Conservation (phyloP, 805 yeast genomes). For the Wickerhamiella dianesei region DNA sequence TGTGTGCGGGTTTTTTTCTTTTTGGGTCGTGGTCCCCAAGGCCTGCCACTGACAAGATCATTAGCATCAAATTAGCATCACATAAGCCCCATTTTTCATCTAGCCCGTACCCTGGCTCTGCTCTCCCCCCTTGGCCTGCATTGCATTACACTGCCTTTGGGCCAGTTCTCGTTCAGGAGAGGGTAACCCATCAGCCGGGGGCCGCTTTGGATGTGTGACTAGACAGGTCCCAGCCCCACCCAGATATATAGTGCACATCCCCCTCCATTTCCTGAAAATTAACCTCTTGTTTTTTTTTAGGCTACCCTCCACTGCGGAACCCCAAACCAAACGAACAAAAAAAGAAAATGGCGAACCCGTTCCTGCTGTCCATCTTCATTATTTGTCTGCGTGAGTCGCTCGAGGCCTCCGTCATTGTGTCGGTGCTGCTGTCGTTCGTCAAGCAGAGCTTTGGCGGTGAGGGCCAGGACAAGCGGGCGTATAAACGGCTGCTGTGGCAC, state of each 20-base stretch:
- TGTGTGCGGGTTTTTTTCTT: too few relatives aligned
- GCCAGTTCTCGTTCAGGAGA: not conserved
- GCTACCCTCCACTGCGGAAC: too few relatives aligned
- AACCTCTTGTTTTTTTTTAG: too few relatives aligned
- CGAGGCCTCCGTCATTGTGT: conserved; percentile 84
- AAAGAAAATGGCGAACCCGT: conserved; percentile 44
- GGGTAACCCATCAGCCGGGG: not conserved
- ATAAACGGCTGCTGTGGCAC: conserved; percentile 54
- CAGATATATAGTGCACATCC: not conserved
- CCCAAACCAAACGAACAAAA: too few relatives aligned
- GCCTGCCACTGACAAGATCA: too few relatives aligned
- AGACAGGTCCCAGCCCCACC: not conserved
- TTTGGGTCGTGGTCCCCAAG: not conserved
- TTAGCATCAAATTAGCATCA: too few relatives aligned
- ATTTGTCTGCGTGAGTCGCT: conserved; percentile 86
- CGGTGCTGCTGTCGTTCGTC: conserved; percentile 81
- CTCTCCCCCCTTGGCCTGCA: not conserved
- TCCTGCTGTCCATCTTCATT: conserved; percentile 59
- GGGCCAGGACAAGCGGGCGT: conserved; percentile 28
- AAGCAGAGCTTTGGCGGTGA: conserved; percentile 69
- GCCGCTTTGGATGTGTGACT: not conserved
- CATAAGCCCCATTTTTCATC: not conserved
- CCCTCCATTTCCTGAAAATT: not conserved
- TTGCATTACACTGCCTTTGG: not conserved
- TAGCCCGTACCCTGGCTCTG: not conserved